A percentile compares a stretch with the other conserved stretches of the same genome.
These are phyloP conservation scores for Heritiera fomes DNA, from an alignment of 345 rosid species.

Conservation along the genomic window DNA sequence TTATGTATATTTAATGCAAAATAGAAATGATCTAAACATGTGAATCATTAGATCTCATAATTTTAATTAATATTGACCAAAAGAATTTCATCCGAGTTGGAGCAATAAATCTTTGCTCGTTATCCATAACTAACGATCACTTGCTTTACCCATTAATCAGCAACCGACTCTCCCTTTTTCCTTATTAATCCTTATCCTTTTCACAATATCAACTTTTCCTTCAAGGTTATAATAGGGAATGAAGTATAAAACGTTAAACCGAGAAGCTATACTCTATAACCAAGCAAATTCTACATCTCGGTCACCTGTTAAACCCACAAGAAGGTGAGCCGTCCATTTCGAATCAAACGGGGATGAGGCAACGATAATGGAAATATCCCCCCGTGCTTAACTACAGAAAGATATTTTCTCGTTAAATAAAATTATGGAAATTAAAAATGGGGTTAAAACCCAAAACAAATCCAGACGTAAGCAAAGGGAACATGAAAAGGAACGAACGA, in stretches of 20 bases:
- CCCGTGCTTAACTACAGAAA: neutral
- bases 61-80: no score
- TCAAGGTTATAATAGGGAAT: neutral
- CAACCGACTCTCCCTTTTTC: neutral
- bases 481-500: neutral
- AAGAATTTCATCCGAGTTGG: no score
- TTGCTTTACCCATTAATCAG: neutral
- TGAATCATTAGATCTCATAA: no score
- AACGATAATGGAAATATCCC: neutral
- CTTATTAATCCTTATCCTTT: neutral
- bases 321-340: slow-evolving; percentile 9
- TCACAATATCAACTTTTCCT: neutral
- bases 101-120: neutral
- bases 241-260: neutral
- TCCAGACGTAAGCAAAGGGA: neutral
- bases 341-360: neutral
- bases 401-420: neutral
- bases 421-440: slow-evolving; percentile 4
- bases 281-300: neutral
- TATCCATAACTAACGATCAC: neutral
- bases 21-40: no score
- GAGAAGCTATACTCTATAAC: neutral
- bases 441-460: slow-evolving; percentile 1
- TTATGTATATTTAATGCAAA: no score
- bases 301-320: neutral